Evolutionary conservation across 768 basidiomycete species (phyloP).

Genomic region (Lactarius vividus): DNA sequence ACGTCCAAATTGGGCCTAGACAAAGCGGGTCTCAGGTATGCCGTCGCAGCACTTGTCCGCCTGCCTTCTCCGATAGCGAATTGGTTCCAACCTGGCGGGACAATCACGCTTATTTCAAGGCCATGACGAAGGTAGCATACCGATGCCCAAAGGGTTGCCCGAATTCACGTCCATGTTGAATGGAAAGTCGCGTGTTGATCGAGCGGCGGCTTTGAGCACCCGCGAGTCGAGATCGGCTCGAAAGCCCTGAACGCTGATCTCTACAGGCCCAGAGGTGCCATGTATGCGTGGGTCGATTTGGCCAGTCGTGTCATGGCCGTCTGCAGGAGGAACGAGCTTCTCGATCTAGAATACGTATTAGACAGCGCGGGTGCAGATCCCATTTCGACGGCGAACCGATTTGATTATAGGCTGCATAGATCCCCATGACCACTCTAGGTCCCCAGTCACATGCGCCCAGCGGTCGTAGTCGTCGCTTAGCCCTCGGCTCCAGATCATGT

Average conservation of each 20-base stretch:
- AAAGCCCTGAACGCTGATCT: constrained; percentile 18
- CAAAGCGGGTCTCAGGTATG: constrained; percentile 8
- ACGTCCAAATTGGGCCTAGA: constrained; percentile 7
- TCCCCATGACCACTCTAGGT: constrained; percentile 24
- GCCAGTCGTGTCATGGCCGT: constrained; percentile 19
- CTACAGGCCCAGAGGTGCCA: constrained; percentile 19
- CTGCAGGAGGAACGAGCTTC: constrained; percentile 22
- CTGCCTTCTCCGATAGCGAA: neutral
- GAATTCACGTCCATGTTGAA: constrained; percentile 10
- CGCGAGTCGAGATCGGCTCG: constrained; percentile 4
- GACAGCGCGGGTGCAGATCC: neutral
- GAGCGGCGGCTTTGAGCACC: constrained; percentile 18
- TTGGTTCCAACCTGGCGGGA: constrained; percentile 5
- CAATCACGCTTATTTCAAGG: neutral
- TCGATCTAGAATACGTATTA: constrained; percentile 15
- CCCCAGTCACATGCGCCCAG: constrained; percentile 14
- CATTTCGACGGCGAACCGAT: neutral
- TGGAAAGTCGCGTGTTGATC: neutral
- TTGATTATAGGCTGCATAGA: constrained; percentile 11
- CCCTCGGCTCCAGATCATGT: constrained; percentile 21
- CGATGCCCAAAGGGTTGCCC: constrained; percentile 6
- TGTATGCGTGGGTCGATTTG: constrained; percentile 15
- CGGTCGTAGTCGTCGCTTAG: constrained; percentile 19
- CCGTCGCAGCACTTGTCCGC: constrained; percentile 7
- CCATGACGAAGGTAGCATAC: neutral